phyloP scores from a whole-genome alignment of 169 alveolate genomes.

The Babesia bovis region DNA sequence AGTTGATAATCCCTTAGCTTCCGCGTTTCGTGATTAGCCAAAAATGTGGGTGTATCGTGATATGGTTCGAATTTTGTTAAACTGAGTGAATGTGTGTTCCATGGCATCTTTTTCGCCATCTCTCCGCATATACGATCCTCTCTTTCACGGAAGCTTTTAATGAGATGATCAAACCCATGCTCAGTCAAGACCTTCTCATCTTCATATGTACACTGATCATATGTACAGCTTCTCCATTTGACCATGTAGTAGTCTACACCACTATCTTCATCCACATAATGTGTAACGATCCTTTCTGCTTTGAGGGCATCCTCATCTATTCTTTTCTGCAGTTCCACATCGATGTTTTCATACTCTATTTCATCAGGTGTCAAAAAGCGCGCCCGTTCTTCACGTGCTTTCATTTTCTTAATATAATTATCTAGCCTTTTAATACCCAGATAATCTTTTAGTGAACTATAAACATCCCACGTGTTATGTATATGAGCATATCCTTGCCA shows the following conservation, averaged over 20 bases:
- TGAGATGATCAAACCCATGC: constrained; percentile 77
- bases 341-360: constrained; percentile 86
- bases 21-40: constrained; percentile 68
- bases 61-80: constrained; percentile 87
- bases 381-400: constrained; percentile 74
- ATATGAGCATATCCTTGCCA: constrained; percentile 89
- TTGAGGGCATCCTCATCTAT: constrained; percentile 86
- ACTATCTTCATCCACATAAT: constrained; percentile 60
- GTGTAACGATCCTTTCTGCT: constrained; percentile 86
- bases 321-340: constrained; percentile 83
- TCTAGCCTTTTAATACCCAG: constrained; percentile 84
- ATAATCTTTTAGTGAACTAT: constrained; percentile 75
- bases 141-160: constrained; percentile 78
- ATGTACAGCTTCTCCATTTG: constrained; percentile 87
- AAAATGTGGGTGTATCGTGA: constrained; percentile 83
- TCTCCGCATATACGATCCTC: constrained; percentile 78
- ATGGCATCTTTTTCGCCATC: constrained; percentile 72
- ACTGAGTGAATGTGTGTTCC: constrained; percentile 80
- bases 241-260: constrained; percentile 74
- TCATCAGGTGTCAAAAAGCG: constrained; percentile 87
- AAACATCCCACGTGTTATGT: constrained; percentile 87
- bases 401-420: constrained; percentile 81
- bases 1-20: constrained; percentile 92
- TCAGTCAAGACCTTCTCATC: constrained; percentile 79
- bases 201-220: constrained; percentile 90